A percentile compares a stretch with the other conserved stretches of the same genome.
phyloP scores from a whole-genome alignment of 768 basidiomycete species.

The Cystofilobasidium macerans region DNA sequence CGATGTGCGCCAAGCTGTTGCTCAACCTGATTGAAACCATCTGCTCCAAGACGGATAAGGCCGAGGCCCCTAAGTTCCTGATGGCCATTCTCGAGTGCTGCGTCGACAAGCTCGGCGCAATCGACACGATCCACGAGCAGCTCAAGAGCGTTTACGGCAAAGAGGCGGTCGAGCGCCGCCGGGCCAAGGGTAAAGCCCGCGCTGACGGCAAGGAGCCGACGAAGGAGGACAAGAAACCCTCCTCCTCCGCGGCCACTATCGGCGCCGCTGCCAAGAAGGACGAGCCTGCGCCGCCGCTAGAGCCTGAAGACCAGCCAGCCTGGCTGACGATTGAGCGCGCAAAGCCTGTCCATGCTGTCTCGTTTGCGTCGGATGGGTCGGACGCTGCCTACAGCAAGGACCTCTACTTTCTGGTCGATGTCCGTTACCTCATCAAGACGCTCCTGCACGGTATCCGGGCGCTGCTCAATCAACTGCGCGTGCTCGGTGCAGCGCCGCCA shows the following conservation, averaged over 20 bases:
- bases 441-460: conserved; percentile 79
- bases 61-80: conserved; percentile 60
- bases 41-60: conserved; percentile 57
- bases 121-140: conserved; percentile 56
- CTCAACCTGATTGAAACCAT: conserved; percentile 79
- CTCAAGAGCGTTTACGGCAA: conserved; percentile 40
- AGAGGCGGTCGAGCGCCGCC: conserved; percentile 27
- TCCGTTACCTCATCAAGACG: conserved; percentile 72
- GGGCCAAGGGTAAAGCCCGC: conserved; percentile 33
- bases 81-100: conserved; percentile 67
- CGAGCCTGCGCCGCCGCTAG: conserved; percentile 19
- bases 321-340: conserved; percentile 67
- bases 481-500: conserved; percentile 63
- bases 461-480: conserved; percentile 62
- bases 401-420: conserved; percentile 44
- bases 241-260: not conserved
- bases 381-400: conserved; percentile 50
- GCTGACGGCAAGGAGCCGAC: conserved; percentile 35
- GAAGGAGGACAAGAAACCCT: conserved; percentile 6
- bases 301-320: conserved; percentile 38
- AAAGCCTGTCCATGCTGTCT: conserved; percentile 66
- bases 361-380: conserved; percentile 61
- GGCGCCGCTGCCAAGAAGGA: conserved; percentile 24
- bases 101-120: conserved; percentile 70
- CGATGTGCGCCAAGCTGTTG: conserved; percentile 83